phyloP scores from a whole-genome alignment of 225 moss, liverwort and hornwort genomes.

The Antitrichia curtipendula region DNA sequence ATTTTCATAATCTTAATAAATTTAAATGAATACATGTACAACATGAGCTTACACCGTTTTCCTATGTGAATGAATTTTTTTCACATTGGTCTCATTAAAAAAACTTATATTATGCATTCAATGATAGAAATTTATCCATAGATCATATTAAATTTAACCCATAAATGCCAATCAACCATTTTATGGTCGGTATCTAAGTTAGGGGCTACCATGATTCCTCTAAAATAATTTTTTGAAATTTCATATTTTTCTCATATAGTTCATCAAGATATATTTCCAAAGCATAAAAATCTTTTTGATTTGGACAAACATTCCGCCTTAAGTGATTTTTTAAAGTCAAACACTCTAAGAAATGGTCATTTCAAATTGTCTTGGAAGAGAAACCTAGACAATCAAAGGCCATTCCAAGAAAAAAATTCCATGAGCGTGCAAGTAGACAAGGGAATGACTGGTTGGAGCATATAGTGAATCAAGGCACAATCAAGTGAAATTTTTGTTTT shows the following conservation, averaged over 20 bases:
- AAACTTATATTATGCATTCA: not conserved
- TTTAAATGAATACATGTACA: not conserved
- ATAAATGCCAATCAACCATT: not conserved
- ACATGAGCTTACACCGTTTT: not conserved
- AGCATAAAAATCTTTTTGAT: not conserved
- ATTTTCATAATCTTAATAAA: not conserved
- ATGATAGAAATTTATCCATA: not conserved
- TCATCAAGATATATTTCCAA: not conserved
- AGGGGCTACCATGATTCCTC: accelerated
- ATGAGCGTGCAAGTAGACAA: accelerated
- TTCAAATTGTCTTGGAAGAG: not conserved
- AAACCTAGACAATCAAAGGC: not conserved
- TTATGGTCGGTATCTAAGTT: accelerated
- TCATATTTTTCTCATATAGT: not conserved
- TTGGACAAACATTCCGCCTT: not conserved
- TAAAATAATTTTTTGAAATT: not conserved
- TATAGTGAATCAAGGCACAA: not conserved
- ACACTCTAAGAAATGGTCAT: not conserved
- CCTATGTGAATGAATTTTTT: not conserved
- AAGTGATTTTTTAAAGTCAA: not conserved
- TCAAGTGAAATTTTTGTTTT: not conserved
- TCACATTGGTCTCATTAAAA: too few relatives aligned
- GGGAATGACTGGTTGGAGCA: not conserved
- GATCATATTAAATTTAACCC: not conserved
- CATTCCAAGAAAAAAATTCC: accelerated